These are phyloP conservation scores for Athelia psychrophila DNA, from an alignment of 1,284 basidiomycete species.

Conservation along the genomic window DNA sequence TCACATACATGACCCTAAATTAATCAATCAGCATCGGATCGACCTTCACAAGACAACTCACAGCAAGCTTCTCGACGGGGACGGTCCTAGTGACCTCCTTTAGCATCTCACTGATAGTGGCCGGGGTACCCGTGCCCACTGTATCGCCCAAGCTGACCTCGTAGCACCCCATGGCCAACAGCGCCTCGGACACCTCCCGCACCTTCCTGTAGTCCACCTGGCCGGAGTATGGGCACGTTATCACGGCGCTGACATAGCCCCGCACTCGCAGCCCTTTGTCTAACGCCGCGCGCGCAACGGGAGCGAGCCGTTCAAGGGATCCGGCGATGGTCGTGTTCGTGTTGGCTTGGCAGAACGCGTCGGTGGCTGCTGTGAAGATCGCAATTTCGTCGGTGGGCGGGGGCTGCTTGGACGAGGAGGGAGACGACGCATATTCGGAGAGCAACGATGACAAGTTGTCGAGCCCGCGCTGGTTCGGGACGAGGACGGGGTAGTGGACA, in stretches of 20 bases:
- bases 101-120: constrained; percentile 64
- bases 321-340: constrained; percentile 78
- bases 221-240: constrained; percentile 87
- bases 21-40: too few relatives aligned
- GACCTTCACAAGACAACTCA: too few relatives aligned
- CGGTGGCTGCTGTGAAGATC: constrained; percentile 88
- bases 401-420: constrained; percentile 15
- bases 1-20: constrained; percentile 43
- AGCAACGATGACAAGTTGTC: constrained; percentile 62
- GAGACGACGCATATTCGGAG: constrained; percentile 23
- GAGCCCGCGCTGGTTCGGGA: constrained; percentile 83
- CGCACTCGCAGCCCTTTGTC: constrained; percentile 71
- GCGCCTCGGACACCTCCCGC: constrained; percentile 64
- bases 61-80: constrained; percentile 67
- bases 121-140: constrained; percentile 83
- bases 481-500: constrained; percentile 80
- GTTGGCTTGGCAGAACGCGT: constrained; percentile 85
- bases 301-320: constrained; percentile 64
- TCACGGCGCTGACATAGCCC: constrained; percentile 85
- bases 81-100: constrained; percentile 66
- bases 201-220: constrained; percentile 68
- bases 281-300: constrained; percentile 62
- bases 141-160: constrained; percentile 93
- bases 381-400: constrained; percentile 81
- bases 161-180: constrained; percentile 92